Conservation (phyloP, 352 stramenopile genomes). For the Phytophthora pistaciae region DNA sequence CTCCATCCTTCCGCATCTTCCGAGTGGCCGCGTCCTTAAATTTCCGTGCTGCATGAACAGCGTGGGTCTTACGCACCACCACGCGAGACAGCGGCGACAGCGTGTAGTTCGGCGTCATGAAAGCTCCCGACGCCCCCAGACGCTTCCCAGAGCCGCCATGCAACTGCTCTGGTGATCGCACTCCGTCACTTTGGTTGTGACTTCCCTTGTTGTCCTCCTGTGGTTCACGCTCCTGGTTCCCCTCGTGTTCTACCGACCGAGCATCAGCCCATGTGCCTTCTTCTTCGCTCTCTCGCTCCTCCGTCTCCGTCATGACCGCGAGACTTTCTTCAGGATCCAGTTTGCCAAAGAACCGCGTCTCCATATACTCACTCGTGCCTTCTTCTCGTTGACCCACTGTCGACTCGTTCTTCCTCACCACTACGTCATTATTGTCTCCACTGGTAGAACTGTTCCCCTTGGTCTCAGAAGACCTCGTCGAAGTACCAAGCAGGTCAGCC, state of each 20-base stretch:
- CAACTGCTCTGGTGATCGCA: conserved; percentile 6
- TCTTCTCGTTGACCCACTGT: conserved; percentile 10
- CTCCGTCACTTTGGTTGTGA: conserved; percentile 1
- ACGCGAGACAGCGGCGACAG: conserved; percentile 56
- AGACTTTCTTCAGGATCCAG: conserved; percentile 41
- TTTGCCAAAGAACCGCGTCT: conserved; percentile 35
- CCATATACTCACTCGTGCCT: conserved; percentile 12
- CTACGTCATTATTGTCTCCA: conserved; percentile 7
- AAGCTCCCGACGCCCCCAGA: neutral
- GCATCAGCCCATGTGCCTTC: conserved; percentile 7
- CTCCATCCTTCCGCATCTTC: conserved; percentile 21
- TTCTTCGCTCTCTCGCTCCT: conserved; percentile 25
- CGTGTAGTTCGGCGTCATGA: conserved; percentile 16
- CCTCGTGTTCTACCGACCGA: conserved; percentile 3
- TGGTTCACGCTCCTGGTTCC: conserved; percentile 25
- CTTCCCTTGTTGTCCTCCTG: neutral
- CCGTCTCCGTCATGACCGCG: conserved; percentile 26
- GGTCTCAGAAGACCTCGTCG: neutral
- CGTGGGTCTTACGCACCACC: conserved; percentile 53
- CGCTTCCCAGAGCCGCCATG: conserved; percentile 8
- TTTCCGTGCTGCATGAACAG: conserved; percentile 51
- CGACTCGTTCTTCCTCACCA: conserved; percentile 7
- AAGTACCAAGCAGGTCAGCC: conserved; percentile 39
- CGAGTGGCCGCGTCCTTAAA: conserved; percentile 37
- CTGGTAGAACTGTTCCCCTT: conserved; percentile 5